Percentiles rank a stretch among this genome's conserved stretches.
phyloP scores from a whole-genome alignment of 192 early-diverging fungal species.

The Backusella mclennaniae region DNA sequence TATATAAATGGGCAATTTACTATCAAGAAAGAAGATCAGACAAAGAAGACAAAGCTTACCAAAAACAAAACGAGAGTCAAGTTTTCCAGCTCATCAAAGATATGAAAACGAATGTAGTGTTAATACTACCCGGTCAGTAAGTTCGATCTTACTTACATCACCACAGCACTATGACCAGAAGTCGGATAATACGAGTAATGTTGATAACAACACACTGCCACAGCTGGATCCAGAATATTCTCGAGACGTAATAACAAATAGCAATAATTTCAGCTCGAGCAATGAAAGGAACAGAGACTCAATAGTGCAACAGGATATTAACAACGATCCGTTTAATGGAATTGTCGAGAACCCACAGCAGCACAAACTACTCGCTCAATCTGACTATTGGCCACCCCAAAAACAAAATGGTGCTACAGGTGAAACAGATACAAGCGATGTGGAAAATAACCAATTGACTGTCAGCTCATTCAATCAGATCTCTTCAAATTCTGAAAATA shows the following conservation, averaged over 20 bases:
- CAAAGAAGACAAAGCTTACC: not conserved
- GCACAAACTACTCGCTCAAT: slow-evolving; percentile 24
- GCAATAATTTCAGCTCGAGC: not conserved
- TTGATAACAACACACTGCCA: slow-evolving; percentile 5
- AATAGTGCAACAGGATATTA: not conserved
- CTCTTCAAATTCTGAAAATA: slow-evolving; percentile 23
- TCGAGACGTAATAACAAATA: not conserved
- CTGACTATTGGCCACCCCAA: slow-evolving; percentile 26
- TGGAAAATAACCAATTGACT: slow-evolving; percentile 37
- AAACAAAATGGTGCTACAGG: not conserved
- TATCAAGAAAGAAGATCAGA: not conserved
- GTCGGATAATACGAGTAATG: not conserved
- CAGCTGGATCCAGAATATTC: slow-evolving; percentile 33
- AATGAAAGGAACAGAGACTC: not conserved
- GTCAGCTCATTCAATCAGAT: slow-evolving; percentile 39
- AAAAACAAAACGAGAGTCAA: not conserved
- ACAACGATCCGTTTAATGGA: slow-evolving; percentile 15
- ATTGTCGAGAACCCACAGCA: slow-evolving; percentile 26
- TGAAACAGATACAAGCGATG: slow-evolving; percentile 14
- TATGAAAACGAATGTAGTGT: slow-evolving; percentile 37
- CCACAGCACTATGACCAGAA: slow-evolving; percentile 8
- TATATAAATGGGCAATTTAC: slow-evolving; percentile 3
- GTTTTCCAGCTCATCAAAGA: not conserved
- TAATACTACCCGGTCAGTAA: slow-evolving; percentile 39
- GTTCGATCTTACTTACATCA: slow-evolving; percentile 36